Evolutionary conservation across 2,329 filamentous ascomycete genomes (phyloP).

Genomic region (Verticillium dahliae): DNA sequence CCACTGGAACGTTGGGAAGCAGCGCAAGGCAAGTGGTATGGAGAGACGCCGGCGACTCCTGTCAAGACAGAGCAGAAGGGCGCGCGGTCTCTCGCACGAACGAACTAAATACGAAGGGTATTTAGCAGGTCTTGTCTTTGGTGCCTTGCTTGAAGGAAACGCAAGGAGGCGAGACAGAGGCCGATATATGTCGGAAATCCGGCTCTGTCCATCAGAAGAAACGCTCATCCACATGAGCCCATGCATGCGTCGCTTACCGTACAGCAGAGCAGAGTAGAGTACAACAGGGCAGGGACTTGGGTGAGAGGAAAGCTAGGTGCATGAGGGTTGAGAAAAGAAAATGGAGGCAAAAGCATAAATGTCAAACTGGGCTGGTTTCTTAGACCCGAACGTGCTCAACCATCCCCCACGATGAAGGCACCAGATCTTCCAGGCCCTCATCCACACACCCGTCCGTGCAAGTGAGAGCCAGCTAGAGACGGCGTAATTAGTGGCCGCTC

Average conservation of each 20-base stretch:
- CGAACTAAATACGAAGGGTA: neutral
- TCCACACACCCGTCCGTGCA: neutral
- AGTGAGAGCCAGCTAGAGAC: neutral
- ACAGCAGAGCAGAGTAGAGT: neutral
- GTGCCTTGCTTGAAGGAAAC: neutral
- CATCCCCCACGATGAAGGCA: neutral
- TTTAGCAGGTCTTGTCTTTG: neutral
- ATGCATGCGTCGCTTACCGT: neutral
- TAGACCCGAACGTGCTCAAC: neutral
- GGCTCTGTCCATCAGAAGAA: neutral
- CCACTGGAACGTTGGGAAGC: neutral
- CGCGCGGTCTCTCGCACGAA: neutral
- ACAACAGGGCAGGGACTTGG: neutral
- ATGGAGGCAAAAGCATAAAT: conserved; percentile 1
- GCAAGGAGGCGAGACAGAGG: neutral
- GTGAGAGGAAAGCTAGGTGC: neutral
- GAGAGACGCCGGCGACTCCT: neutral
- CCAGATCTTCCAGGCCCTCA: neutral
- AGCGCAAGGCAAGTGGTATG: neutral
- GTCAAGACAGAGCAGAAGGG: neutral
- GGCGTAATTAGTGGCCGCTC: neutral
- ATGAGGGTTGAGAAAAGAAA: neutral
- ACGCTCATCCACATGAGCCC: neutral
- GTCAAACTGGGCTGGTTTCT: neutral
- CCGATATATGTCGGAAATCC: conserved; percentile 3